phyloP scores from a whole-genome alignment of 2,329 filamentous ascomycete genomes.

The Sclerotinia borealis region DNA sequence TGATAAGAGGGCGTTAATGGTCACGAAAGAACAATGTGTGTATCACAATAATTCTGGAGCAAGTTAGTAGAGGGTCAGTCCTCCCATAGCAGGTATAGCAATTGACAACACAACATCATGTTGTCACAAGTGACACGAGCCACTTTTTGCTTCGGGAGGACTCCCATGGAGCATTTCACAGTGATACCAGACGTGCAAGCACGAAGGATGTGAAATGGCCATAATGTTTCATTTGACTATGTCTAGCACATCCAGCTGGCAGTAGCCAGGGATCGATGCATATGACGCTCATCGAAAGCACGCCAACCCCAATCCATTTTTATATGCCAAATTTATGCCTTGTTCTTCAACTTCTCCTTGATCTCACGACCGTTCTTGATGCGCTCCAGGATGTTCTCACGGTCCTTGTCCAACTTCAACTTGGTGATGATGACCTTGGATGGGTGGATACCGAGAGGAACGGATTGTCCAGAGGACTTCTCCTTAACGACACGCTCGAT shows the following conservation, averaged over 20 bases:
- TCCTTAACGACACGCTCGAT: conserved; percentile 94
- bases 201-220: conserved; percentile 61
- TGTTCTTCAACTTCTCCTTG: conserved; percentile 51
- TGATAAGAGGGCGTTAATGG: conserved; percentile 71
- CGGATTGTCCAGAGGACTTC: conserved; percentile 94
- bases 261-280: conserved; percentile 14
- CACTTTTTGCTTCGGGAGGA: conserved; percentile 53
- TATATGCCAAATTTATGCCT: conserved; percentile 24
- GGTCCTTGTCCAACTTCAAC: conserved; percentile 97
- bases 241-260: conserved; percentile 21
- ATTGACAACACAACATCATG: conserved; percentile 19
- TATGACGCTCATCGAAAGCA: conserved; percentile 20
- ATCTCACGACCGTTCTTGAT: conserved; percentile 75
- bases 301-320: conserved; percentile 16
- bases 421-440: conserved; percentile 98
- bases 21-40: background rate
- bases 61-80: conserved; percentile 26
- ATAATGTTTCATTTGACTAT: conserved; percentile 40
- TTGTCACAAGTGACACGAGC: conserved; percentile 14
- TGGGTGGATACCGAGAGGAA: conserved; percentile 89
- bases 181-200: conserved; percentile 35
- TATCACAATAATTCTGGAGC: conserved; percentile 4
- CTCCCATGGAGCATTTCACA: conserved; percentile 74
- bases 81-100: conserved; percentile 32
- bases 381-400: conserved; percentile 80